Conservation (phyloP, 1,139 yeast species). For the Arxiozyma bovina region DNA sequence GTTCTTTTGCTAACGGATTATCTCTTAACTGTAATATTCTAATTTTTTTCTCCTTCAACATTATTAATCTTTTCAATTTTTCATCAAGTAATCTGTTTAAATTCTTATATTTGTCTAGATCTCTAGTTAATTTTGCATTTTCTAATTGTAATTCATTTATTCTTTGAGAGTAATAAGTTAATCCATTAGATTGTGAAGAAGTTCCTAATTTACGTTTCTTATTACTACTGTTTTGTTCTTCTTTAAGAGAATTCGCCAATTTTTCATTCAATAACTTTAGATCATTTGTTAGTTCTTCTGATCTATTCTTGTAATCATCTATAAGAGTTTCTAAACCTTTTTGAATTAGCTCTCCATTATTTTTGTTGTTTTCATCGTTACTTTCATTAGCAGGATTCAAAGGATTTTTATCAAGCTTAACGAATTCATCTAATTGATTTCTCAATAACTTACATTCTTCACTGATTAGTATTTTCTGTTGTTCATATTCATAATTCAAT, state of each 20-base stretch:
- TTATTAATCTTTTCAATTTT: constrained; percentile 32
- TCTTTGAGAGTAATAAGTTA: constrained; percentile 32
- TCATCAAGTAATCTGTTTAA: constrained; percentile 33
- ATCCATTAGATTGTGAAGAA: constrained; percentile 12
- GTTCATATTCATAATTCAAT: constrained; percentile 38
- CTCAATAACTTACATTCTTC: constrained; percentile 57
- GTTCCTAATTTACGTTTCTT: constrained; percentile 31
- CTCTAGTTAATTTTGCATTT: constrained; percentile 36
- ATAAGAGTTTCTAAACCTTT: constrained; percentile 40
- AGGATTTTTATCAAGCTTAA: constrained; percentile 15
- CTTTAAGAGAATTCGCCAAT: constrained; percentile 17
- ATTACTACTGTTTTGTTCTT: constrained; percentile 16
- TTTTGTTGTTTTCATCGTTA: neutral
- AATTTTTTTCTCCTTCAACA: constrained; percentile 35
- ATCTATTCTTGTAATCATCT: constrained; percentile 50
- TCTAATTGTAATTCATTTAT: constrained; percentile 36
- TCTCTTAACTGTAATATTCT: constrained; percentile 56
- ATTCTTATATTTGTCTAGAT: constrained; percentile 34
- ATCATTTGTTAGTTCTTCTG: constrained; percentile 38
- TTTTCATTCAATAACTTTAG: constrained; percentile 30
- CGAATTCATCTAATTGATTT: constrained; percentile 36
- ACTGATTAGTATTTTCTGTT: constrained; percentile 45
- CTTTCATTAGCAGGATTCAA: constrained; percentile 11
- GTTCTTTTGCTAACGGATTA: constrained; percentile 62
- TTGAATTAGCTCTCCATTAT: constrained; percentile 19